A percentile compares a stretch with the other conserved stretches of the same genome.
phyloP scores from a whole-genome alignment of 2,329 filamentous ascomycete species.

The Penicillium capsulatum region DNA sequence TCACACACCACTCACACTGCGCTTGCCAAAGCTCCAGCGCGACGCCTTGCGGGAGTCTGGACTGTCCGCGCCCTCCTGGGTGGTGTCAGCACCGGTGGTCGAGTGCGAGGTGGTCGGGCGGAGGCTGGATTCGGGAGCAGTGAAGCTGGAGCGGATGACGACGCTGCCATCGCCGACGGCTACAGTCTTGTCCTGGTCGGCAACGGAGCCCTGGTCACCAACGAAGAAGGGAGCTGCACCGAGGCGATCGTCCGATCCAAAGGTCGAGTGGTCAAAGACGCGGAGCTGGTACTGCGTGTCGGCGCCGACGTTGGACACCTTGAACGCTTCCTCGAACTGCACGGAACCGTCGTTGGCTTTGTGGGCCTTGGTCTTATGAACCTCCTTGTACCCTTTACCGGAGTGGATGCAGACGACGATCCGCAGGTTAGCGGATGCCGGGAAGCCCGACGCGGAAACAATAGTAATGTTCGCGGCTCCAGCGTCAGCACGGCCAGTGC shows the following conservation, averaged over 20 bases:
- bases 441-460: conserved; percentile 72
- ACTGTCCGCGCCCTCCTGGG: conserved; percentile 32
- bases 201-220: conserved; percentile 67
- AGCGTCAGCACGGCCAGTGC: conserved; percentile 53
- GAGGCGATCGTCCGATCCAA: conserved; percentile 76
- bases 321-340: conserved; percentile 66
- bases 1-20: conserved; percentile 36
- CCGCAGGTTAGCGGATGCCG: conserved; percentile 72
- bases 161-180: conserved; percentile 69
- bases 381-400: conserved; percentile 65
- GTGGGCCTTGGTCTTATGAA: conserved; percentile 90
- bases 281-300: conserved; percentile 83
- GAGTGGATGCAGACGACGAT: conserved; percentile 65
- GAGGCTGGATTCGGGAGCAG: conserved; percentile 42
- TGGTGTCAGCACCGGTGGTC: conserved; percentile 23
- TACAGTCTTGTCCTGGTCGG: conserved; percentile 67
- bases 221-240: conserved; percentile 88
- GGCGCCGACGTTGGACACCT: conserved; percentile 64
- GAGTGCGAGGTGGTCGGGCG: conserved; percentile 38
- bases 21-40: conserved; percentile 46
- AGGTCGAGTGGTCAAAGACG: conserved; percentile 79
- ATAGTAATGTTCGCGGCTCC: conserved; percentile 79
- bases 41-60: conserved; percentile 40
- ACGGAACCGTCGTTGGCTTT: conserved; percentile 65
- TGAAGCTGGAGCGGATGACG: conserved; percentile 68